phyloP scores from a whole-genome alignment of 2,329 filamentous ascomycete genomes.

The Chaetomiaceae sp. region DNA sequence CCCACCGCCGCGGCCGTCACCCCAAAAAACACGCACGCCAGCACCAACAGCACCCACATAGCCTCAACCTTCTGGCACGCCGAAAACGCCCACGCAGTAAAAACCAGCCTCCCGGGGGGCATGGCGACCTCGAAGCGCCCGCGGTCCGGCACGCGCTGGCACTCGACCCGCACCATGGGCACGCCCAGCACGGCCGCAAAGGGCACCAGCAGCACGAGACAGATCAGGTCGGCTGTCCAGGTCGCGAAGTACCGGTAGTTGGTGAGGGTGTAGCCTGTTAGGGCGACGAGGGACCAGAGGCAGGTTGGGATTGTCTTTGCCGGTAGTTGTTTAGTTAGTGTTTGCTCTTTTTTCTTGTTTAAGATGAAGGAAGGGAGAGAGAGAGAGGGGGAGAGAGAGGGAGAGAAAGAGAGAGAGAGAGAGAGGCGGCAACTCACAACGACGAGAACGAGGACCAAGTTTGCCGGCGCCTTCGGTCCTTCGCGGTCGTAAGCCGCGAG shows the following conservation, averaged over 20 bases:
- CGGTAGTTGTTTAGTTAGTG: too few species aligned
- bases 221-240: slow-evolving; percentile 61
- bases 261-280: slow-evolving; percentile 39
- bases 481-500: too few species aligned
- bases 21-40: slow-evolving; percentile 66
- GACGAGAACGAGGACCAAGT: too few species aligned
- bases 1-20: slow-evolving; percentile 55
- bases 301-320: slow-evolving; percentile 70
- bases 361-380: too few species aligned
- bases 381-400: too few species aligned
- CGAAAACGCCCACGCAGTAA: slow-evolving; percentile 47
- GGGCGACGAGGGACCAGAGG: slow-evolving; percentile 68
- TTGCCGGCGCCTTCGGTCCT: too few species aligned
- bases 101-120: slow-evolving; percentile 27
- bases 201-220: slow-evolving; percentile 66
- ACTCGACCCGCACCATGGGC: slow-evolving; percentile 74
- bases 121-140: slow-evolving; percentile 1
- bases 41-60: slow-evolving; percentile 81
- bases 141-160: slow-evolving; percentile 43
- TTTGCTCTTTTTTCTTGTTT: too few species aligned
- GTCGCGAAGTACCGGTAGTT: slow-evolving; percentile 76
- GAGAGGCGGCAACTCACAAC: too few species aligned
- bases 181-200: slow-evolving; percentile 75
- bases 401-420: too few species aligned
- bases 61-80: slow-evolving; percentile 83